phyloP scores from a whole-genome alignment of 2,329 filamentous ascomycete species.

The Trichoderma afroharzianum region DNA sequence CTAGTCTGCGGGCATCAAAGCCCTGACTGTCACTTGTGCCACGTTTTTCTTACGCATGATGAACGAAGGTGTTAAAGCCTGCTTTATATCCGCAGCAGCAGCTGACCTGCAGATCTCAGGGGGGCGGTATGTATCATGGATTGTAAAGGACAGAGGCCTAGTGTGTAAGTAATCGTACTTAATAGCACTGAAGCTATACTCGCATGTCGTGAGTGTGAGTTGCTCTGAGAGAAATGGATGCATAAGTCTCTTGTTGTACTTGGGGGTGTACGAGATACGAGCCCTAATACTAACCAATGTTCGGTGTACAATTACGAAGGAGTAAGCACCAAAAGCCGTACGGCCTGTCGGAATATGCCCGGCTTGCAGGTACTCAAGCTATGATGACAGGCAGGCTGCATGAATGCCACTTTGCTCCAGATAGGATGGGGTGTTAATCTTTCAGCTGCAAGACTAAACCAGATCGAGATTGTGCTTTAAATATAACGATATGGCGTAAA shows the following conservation, averaged over 20 bases:
- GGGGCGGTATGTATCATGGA: background rate
- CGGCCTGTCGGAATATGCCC: slow-evolving; percentile 7
- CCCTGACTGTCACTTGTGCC: slow-evolving; percentile 11
- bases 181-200: background rate
- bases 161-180: background rate
- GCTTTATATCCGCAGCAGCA: background rate
- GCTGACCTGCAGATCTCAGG: background rate
- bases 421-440: background rate
- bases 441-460: slow-evolving; percentile 1
- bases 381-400: slow-evolving; percentile 6
- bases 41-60: slow-evolving; percentile 8
- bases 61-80: background rate
- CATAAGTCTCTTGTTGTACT: background rate
- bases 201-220: background rate
- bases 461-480: background rate
- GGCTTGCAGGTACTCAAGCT: background rate
- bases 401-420: background rate
- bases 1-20: background rate
- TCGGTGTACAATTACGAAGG: background rate
- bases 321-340: background rate
- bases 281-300: background rate
- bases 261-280: background rate
- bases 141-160: background rate
- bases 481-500: background rate
- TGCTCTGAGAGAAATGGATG: background rate